These are phyloP conservation scores for Podila clonocystis DNA, from an alignment of 192 early-diverging fungal species.

Conservation along the genomic window DNA sequence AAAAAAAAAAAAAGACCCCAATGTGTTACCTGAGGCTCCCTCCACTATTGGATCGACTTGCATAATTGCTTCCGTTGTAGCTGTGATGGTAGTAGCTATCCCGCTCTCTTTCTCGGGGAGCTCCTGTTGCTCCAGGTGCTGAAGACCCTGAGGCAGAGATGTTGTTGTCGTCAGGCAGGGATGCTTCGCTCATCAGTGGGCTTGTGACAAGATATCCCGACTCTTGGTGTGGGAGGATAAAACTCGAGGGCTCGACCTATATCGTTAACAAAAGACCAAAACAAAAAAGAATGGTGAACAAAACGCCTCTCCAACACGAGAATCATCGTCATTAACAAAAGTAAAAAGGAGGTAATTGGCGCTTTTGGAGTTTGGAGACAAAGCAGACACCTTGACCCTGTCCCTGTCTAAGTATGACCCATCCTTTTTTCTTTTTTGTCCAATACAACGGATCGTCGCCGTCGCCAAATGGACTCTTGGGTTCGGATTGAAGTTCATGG, in stretches of 20 bases:
- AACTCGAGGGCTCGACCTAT: conserved; percentile 26
- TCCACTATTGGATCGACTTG: conserved; percentile 9
- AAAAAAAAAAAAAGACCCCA: background rate
- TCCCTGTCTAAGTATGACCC: too few relatives aligned
- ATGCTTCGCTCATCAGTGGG: conserved; percentile 44
- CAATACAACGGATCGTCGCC: too few relatives aligned
- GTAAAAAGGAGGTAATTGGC: too few relatives aligned
- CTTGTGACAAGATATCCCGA: conserved; percentile 36
- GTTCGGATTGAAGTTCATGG: background rate
- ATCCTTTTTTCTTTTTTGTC: too few relatives aligned
- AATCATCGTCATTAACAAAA: too few relatives aligned
- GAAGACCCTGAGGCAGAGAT: background rate
- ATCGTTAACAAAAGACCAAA: background rate
- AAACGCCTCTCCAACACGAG: background rate
- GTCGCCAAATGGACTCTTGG: background rate
- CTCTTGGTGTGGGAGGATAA: conserved; percentile 30
- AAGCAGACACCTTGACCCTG: too few relatives aligned
- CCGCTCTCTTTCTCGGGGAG: background rate
- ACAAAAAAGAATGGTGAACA: background rate
- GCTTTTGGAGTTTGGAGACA: too few relatives aligned
- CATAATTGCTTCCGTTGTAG: background rate
- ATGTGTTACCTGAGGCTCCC: background rate
- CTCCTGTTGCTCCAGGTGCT: background rate
- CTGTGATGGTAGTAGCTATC: background rate
- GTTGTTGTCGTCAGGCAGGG: conserved; percentile 18